Evolutionary conservation across 2,329 filamentous ascomycete genomes (phyloP), one percentile per base, ranked within the genome.

Genomic region (Harringtonia aguacate): DNA sequence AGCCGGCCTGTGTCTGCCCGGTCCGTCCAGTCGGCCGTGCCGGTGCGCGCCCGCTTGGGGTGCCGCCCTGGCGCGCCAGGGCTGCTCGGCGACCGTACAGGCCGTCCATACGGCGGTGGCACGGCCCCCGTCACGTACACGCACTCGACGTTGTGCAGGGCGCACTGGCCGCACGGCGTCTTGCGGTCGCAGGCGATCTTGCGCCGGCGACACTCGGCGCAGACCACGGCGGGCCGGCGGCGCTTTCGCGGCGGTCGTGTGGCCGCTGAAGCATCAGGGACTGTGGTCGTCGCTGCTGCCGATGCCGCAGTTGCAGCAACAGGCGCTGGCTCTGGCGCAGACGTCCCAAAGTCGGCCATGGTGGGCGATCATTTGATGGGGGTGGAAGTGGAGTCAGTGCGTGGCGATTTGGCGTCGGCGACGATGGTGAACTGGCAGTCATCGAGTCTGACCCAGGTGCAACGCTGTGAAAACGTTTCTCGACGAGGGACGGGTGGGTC

Each of bases 141-240:
- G 50, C 78, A 82, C 20, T 63, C 62, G 4, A 67, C 64, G 27
- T 69, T 71, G 48, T 68, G 68, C 17, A 74, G 72, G 44, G 70
- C 69, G 52, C 78, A 82, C 45, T 77, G 75, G 46, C 64, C 67
- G 51, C 77, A 81, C 2, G 78, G 78, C 6, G 59, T 57, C 46
- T 71, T 69, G 36, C 73, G 70, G 54, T 81, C 72, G 52, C 77
- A 82, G 39, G 69, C 67, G 46, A 81, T 72, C 57, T 82, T 82
- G 29, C 75, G 72, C 44, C 61, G 67, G 28, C 77, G 67, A 51
- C 78, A 82, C 30, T 75, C 63, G 47, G 66, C 59, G 52, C 75
- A 79, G 1, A 75, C 75, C n/a, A 69, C 56, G 8, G 65, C 57
- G 31, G 63, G 63, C 22, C 61, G 56, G 22, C 51, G 45, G n/a